Base-by-base conservation (phyloP, 225 moss, liverwort and hornwort genomes). In the Polytrichum formosum region DNA sequence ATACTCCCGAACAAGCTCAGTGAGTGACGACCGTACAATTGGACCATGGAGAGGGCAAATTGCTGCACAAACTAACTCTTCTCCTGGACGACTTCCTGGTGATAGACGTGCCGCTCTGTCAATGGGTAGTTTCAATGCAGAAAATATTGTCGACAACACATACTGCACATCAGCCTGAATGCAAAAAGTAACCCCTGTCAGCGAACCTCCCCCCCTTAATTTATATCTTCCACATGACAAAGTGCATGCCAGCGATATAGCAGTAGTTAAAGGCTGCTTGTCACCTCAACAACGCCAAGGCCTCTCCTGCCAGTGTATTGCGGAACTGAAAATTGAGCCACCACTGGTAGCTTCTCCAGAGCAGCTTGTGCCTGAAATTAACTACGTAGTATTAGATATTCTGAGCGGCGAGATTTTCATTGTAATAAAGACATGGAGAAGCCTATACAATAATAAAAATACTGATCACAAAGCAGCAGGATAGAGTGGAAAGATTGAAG, bases 21-120 rank as follows among this genome's bases (percentile, higher is more conserved):
- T 93, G 37, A 96, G 72, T 0, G 96, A 82, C 28, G 93, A 91
- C 54, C 96, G 91, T 75, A 96, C 93, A 69, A 93, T 56, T 21
- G 96, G 96, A n/a, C 96, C 96, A 76, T 96, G 96, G 46, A 82
- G 83, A 56, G 96, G 93, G 80, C 96, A 96, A 33, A 96, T 78
- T 68, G 91, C 93, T 33, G 96, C 82, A 70, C 90, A 88, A 27
- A 96, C 89, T 71, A 96, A 55, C 33, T 77, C 55, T 46, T 66
- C 73, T 27, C 74, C 76, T 69, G 80, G 76, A 59, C 79, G 76
- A 59, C 71, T 54, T 53, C 65, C 74, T 31, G 83, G 27, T 62
- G 85, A 84, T 1, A 91, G 67, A 26, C 28, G 1, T 27, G 87
- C 83, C 23, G 81, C 73, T 81, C 83, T 93, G 54, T 79, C 79